Evolutionary conservation across 2,329 filamentous ascomycete genomes (phyloP).

Genomic region (Cordyceps fumosorosea): DNA sequence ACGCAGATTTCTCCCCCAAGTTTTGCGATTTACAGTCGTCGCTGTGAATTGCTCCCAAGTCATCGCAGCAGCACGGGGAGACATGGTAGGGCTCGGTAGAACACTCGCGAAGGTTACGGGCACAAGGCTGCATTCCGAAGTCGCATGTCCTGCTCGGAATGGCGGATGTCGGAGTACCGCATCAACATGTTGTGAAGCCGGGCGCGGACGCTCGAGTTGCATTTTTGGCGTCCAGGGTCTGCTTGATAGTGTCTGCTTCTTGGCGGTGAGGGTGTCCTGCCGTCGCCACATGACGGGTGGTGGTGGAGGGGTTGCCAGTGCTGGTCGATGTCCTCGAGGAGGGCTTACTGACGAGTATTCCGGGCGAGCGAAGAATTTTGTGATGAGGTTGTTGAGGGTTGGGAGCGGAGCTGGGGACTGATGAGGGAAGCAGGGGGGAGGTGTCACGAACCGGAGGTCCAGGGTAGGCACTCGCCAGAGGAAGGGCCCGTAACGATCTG

Average conservation of each 20-base stretch:
- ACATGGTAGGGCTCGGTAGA: not conserved
- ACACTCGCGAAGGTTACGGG: no score
- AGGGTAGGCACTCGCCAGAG: not conserved
- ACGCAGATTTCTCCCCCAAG: not conserved
- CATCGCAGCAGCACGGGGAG: not conserved
- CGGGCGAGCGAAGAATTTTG: not conserved
- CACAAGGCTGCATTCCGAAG: not conserved
- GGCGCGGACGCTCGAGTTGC: not conserved
- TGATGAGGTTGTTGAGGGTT: not conserved
- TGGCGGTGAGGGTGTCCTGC: not conserved
- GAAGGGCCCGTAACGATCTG: no score
- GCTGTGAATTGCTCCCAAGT: not conserved
- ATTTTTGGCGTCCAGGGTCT: conserved; percentile 9
- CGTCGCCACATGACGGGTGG: not conserved
- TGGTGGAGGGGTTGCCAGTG: not conserved
- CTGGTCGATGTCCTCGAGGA: not conserved
- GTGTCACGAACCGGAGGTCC: no score
- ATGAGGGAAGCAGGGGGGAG: no score
- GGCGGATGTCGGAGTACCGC: not conserved
- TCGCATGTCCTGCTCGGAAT: not conserved
- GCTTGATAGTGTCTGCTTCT: not conserved
- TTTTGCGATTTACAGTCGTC: no score
- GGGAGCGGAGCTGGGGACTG: no score
- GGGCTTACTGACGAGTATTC: not conserved
- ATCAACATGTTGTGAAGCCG: not conserved